These are phyloP conservation scores for Lecanicillium sp. DNA, from an alignment of 2,329 filamentous ascomycete species.

Conservation along the genomic window DNA sequence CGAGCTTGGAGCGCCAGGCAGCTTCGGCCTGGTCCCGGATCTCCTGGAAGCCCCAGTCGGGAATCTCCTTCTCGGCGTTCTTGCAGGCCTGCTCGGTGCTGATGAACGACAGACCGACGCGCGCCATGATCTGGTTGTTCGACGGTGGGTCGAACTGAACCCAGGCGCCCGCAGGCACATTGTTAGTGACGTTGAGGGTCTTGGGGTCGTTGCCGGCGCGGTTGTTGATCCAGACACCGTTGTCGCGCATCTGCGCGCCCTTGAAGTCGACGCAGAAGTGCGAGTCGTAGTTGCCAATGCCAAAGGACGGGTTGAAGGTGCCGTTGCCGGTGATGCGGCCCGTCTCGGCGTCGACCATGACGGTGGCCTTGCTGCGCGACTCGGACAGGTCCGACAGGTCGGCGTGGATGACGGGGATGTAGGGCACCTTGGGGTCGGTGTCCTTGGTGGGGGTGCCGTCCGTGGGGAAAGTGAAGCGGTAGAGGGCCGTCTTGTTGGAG, in stretches of 20 bases:
- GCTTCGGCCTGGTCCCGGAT: conserved; percentile 49
- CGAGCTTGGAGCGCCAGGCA: conserved; percentile 59
- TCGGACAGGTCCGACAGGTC: conserved; percentile 52
- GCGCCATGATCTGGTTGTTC: conserved; percentile 47
- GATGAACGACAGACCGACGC: conserved; percentile 69
- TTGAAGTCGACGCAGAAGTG: conserved; percentile 57
- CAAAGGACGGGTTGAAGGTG: conserved; percentile 55
- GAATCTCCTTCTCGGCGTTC: conserved; percentile 65
- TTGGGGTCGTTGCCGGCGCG: conserved; percentile 40
- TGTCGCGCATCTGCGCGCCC: conserved; percentile 45
- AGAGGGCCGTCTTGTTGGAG: conserved; percentile 54
- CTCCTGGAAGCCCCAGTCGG: conserved; percentile 57
- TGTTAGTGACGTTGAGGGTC: conserved; percentile 27
- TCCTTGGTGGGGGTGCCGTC: conserved; percentile 19
- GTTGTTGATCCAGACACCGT: conserved; percentile 53
- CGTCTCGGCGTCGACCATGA: conserved; percentile 32
- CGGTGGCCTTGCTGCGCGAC: conserved; percentile 20
- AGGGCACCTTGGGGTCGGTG: conserved; percentile 14
- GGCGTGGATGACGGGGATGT: conserved; percentile 48
- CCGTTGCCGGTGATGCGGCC: conserved; percentile 55
- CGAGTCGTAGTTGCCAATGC: conserved; percentile 48
- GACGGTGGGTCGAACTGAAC: conserved; percentile 46
- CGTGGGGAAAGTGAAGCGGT: conserved; percentile 52
- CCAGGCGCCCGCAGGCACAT: conserved; percentile 50
- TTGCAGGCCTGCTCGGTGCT: conserved; percentile 60